Percentiles rank a stretch among this genome's conserved stretches.
Conservation (phyloP, 495 filamentous ascomycete species). For the Trypethelium eluteriae region DNA sequence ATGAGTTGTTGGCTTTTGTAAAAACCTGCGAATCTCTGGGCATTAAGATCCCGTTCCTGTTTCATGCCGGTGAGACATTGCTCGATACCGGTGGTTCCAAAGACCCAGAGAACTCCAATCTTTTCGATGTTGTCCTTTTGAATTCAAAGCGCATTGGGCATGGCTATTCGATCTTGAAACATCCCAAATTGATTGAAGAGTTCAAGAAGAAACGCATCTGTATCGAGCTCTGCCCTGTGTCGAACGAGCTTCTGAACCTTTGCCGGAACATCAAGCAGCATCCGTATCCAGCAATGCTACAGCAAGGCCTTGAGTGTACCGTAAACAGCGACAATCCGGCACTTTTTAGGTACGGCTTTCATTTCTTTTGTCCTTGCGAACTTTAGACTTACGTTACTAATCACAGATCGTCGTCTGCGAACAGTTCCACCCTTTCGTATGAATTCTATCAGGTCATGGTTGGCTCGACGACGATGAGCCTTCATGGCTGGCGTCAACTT, state of each 20-base stretch:
- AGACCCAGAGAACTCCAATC: constrained; percentile 35
- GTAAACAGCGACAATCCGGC: constrained; percentile 39
- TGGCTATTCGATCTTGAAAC: constrained; percentile 35
- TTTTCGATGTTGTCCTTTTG: constrained; percentile 33
- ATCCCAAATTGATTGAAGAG: constrained; percentile 32
- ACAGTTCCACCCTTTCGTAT: constrained; percentile 34
- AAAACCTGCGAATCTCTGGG: constrained; percentile 29
- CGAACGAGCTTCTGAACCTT: constrained; percentile 38
- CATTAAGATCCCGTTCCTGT: constrained; percentile 36
- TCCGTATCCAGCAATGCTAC: constrained; percentile 33
- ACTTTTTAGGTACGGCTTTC: constrained; percentile 32
- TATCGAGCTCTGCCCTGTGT: constrained; percentile 37
- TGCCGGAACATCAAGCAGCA: constrained; percentile 37
- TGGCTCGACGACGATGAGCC: constrained; percentile 31
- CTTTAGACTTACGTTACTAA: constrained; percentile 14
- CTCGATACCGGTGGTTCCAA: constrained; percentile 36
- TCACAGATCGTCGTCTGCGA: constrained; percentile 18
- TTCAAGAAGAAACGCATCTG: constrained; percentile 34
- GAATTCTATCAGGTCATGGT: constrained; percentile 41
- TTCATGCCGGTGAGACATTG: constrained; percentile 38
- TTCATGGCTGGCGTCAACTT: constrained; percentile 38
- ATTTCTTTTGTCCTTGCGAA: constrained; percentile 7
- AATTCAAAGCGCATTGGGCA: constrained; percentile 36
- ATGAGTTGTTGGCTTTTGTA: constrained; percentile 31
- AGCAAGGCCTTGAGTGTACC: constrained; percentile 35